Conservation (phyloP, 73 alveolate genomes). For the Tetrahymena borealis region DNA sequence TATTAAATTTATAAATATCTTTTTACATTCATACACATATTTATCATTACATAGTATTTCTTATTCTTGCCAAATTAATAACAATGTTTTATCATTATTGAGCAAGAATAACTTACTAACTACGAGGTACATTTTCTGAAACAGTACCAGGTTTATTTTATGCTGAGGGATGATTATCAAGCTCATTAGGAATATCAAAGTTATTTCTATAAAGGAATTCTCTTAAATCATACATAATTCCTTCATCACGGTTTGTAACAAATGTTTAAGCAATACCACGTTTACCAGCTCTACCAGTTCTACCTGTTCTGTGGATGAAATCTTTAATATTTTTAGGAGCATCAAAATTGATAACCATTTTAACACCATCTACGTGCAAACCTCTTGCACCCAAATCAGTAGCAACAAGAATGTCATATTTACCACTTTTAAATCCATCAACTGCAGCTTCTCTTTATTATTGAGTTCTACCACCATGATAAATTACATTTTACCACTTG, state of each 20-base stretch:
- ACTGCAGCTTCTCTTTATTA: slow-evolving; percentile 70
- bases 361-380: slow-evolving; percentile 98
- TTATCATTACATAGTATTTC: too few relatives aligned
- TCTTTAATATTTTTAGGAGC: slow-evolving; percentile 96
- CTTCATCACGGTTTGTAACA: slow-evolving; percentile 32
- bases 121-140: slow-evolving; percentile 32
- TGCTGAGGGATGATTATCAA: slow-evolving; percentile 28
- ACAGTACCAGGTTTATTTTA: slow-evolving; percentile 23
- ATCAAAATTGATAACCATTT: slow-evolving; percentile 91
- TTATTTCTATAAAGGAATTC: slow-evolving; percentile 23
- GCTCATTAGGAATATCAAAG: slow-evolving; percentile 24
- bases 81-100: not conserved
- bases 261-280: slow-evolving; percentile 75
- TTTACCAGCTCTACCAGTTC: slow-evolving; percentile 98
- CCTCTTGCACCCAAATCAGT: slow-evolving; percentile 99
- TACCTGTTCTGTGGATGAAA: slow-evolving; percentile 96
- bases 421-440: slow-evolving; percentile 87
- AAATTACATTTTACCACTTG: slow-evolving; percentile 38
- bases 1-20: too few relatives aligned
- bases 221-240: slow-evolving; percentile 30
- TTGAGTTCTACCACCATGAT: slow-evolving; percentile 79
- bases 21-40: too few relatives aligned
- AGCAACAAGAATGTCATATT: slow-evolving; percentile 92
- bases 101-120: slow-evolving; percentile 9
- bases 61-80: too few relatives aligned